Evolutionary conservation across 768 basidiomycete species (phyloP), one percentile per base, ranked within the genome.

Genomic region (Leucocoprinus sp.): DNA sequence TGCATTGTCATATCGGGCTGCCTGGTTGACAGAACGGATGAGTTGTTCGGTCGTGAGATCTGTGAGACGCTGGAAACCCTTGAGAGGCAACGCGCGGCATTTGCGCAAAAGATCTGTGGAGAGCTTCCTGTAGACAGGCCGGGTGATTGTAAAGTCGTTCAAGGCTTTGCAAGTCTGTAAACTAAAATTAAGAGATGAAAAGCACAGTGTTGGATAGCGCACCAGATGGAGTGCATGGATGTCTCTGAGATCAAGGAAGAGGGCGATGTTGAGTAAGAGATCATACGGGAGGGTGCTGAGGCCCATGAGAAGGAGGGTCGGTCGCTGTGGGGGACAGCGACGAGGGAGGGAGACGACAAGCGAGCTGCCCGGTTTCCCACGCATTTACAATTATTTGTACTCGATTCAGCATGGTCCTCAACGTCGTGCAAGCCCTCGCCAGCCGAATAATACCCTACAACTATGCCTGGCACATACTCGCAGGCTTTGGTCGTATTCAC

Each of bases 21-120:
- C 84, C 43, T 76, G 77, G 54, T 78, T 74, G 17, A 86, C 82
- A 0, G 78, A 72, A 4, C 66, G 69, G 50, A 82, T 74, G 23
- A 86, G 78, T 42, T 75, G 71, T 28, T 68, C 66, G 2, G 79
- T 82, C 2, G 74, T 69, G 1, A 86, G 75, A 57, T 86, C 83
- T 4, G 75, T 68, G 34, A 84, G 67, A 18, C 78, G 75, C 50
- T 81, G 78, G 53, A 86, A 85, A 18, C 82, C 83, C 27, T 75
- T 74, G 28, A 86, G 65, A 2, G 83, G 83, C 8, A 86, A 61
- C 0, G 83, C 76, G 4, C 84, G 74, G 55, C 83, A 84, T 48
- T 81, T 70, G 5, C 73, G 70, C 2, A 86, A 74, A 12, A 85
- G 66, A 51, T 72, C 70, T 42, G 71, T 67, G 8, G 83, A 81